These are phyloP conservation scores for Cystobasidiopsis lactophilus DNA, from an alignment of 768 basidiomycete species.

Conservation along the genomic window DNA sequence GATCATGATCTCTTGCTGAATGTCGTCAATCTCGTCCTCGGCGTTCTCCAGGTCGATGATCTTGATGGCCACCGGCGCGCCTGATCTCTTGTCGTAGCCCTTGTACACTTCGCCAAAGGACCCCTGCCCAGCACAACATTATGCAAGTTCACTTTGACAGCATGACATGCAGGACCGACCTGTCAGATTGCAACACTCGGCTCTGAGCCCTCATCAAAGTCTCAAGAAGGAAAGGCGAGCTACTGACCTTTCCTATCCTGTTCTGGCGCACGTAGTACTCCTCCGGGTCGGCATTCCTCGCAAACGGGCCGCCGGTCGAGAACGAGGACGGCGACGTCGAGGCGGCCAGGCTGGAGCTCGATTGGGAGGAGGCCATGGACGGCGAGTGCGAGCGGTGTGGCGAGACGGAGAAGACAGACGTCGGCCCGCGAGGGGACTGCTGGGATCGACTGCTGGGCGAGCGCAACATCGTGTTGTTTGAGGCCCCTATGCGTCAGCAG, in stretches of 20 bases:
- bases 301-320: neutral
- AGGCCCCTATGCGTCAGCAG: too few relatives aligned
- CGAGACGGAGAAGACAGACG: neutral
- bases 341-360: neutral
- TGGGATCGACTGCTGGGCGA: neutral
- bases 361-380: neutral
- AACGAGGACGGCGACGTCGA: neutral
- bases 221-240: too few relatives aligned
- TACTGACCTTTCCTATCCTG: constrained; percentile 51
- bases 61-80: constrained; percentile 96
- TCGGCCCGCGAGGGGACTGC: neutral
- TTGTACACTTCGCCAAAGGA: constrained; percentile 99
- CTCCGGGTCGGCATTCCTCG: constrained; percentile 46
- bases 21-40: constrained; percentile 98
- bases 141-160: constrained; percentile 3
- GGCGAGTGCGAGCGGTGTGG: neutral
- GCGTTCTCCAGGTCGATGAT: constrained; percentile 98
- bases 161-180: neutral
- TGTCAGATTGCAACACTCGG: neutral
- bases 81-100: constrained; percentile 86
- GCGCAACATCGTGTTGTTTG: neutral
- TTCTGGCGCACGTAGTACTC: constrained; percentile 94
- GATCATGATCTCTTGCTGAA: constrained; percentile 96
- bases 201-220: neutral
- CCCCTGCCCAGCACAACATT: constrained; percentile 50